These are phyloP conservation scores for Colletotrichum phormii DNA, from an alignment of 2,329 filamentous ascomycete genomes.

Conservation along the genomic window DNA sequence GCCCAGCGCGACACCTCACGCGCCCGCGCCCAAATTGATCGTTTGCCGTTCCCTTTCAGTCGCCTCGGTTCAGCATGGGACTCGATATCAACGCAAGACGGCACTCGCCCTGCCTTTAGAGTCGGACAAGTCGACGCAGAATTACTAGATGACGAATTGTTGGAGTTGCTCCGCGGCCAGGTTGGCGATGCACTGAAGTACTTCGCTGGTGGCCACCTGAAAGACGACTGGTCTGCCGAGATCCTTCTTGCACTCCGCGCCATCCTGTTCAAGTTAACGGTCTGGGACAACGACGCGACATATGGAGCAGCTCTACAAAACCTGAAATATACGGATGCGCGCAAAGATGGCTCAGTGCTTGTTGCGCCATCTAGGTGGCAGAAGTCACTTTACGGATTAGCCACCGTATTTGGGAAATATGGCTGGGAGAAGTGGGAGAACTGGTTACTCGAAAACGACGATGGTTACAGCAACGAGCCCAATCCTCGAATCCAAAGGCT, in stretches of 20 bases:
- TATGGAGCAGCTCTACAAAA: slow-evolving; percentile 96
- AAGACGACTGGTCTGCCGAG: slow-evolving; percentile 89
- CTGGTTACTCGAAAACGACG: slow-evolving; percentile 81
- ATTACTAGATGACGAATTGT: slow-evolving; percentile 90
- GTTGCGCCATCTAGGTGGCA: slow-evolving; percentile 82
- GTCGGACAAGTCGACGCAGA: slow-evolving; percentile 98
- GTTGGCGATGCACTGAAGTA: slow-evolving; percentile 91
- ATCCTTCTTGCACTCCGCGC: slow-evolving; percentile 82
- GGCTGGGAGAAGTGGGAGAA: slow-evolving; percentile 93
- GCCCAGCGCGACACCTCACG: slow-evolving; percentile 64
- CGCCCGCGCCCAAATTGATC: slow-evolving; percentile 65
- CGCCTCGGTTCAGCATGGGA: slow-evolving; percentile 75
- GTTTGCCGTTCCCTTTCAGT: slow-evolving; percentile 73
- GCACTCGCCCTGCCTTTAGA: slow-evolving; percentile 86
- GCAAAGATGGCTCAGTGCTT: slow-evolving; percentile 70
- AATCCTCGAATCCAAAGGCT: slow-evolving; percentile 65
- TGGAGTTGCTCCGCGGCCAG: slow-evolving; percentile 86
- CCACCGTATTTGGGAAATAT: slow-evolving; percentile 90
- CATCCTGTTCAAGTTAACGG: slow-evolving; percentile 90
- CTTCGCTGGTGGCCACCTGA: slow-evolving; percentile 78
- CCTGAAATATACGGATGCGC: slow-evolving; percentile 87
- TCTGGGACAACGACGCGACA: slow-evolving; percentile 96
- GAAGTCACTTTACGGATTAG: slow-evolving; percentile 83
- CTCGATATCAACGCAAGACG: slow-evolving; percentile 77
- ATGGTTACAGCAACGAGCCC: slow-evolving; percentile 76